Base-by-base conservation (phyloP, 2,329 filamentous ascomycete genomes). In the Teratosphaeria gauchensis region DNA sequence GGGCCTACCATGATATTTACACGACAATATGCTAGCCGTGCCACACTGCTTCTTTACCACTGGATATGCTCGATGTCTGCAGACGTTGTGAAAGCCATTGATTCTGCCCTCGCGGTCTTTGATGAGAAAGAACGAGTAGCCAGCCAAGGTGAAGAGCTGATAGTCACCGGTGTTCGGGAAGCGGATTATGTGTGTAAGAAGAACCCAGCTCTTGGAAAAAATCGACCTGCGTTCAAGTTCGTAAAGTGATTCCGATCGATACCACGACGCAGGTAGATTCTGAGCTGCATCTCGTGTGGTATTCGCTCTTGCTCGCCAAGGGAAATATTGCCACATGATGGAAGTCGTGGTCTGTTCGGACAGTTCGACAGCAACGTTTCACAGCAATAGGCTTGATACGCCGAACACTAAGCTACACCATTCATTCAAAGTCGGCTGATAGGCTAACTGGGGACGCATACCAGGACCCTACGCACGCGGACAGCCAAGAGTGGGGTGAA, bases 1-100 rank as follows among this genome's bases (percentile, higher is more conserved):
- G 14, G 4, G n/a, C 35, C 12, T 42, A 42, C 82, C 82, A 64
- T 85, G 83, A 63, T 85, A 85, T 57, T 79, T 78, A 73, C 83
- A 85, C 0, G 78, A 74, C 21, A 85, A 75, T 19, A 84, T 76
- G 61, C 72, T 75, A 54, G 76, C 77, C 51, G 76, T 77, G 3
- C 83, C 83, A 11, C 74, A 69, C 1, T 79, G 74, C 54, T 78
- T 76, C 9, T 75, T 76, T 4, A 82, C 79, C 6, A 85, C 77
- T 0, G 81, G 80, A 65, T 81, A 85, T 30, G 83, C 83, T 1
- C 83, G 76, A 67, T 85, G 83, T 3, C 82, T 74, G 69, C 83
- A 85, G 42, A 84, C 75, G 64, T 85, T 85, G 71, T 85, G 82
- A 65, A 85, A 84, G 6, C 77, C 82, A 57, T 81, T 78, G 65